Evolutionary conservation across 768 basidiomycete genomes (phyloP).

Genomic region (Neoboletus magnificus): DNA sequence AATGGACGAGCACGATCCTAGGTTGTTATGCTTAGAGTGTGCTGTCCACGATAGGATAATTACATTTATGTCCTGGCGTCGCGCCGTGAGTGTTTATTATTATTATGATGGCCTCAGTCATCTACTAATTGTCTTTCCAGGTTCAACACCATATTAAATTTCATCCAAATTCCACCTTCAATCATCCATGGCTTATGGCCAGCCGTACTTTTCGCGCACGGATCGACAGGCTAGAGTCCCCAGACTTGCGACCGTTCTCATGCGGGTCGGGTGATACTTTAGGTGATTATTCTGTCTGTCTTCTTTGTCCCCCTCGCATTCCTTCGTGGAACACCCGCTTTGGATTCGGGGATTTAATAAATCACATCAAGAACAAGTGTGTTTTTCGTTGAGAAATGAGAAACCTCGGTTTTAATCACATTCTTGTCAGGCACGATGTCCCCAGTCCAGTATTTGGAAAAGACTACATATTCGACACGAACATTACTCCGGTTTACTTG

Average conservation of each 20-base stretch:
- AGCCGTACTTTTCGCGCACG: background rate
- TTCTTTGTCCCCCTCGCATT: constrained; percentile 26
- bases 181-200: constrained; percentile 10
- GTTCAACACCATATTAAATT: constrained; percentile 15
- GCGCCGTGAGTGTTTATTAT: constrained; percentile 15
- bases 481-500: constrained; percentile 18
- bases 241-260: background rate
- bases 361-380: constrained; percentile 20
- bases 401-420: background rate
- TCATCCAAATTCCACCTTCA: constrained; percentile 11
- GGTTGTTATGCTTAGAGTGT: constrained; percentile 20
- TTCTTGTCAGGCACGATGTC: constrained; percentile 18
- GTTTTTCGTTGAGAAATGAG: constrained; percentile 2
- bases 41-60: constrained; percentile 1
- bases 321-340: constrained; percentile 27
- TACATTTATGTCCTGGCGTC: constrained; percentile 23
- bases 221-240: background rate
- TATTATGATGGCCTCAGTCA: background rate
- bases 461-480: constrained; percentile 20
- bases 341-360: constrained; percentile 12
- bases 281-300: constrained; percentile 22
- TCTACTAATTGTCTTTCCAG: constrained; percentile 6
- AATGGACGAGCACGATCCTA: constrained; percentile 23
- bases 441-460: constrained; percentile 11
- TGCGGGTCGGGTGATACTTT: background rate